Conservation (phyloP, 2,329 filamentous ascomycete species). For the Tolypocladium tundrense region DNA sequence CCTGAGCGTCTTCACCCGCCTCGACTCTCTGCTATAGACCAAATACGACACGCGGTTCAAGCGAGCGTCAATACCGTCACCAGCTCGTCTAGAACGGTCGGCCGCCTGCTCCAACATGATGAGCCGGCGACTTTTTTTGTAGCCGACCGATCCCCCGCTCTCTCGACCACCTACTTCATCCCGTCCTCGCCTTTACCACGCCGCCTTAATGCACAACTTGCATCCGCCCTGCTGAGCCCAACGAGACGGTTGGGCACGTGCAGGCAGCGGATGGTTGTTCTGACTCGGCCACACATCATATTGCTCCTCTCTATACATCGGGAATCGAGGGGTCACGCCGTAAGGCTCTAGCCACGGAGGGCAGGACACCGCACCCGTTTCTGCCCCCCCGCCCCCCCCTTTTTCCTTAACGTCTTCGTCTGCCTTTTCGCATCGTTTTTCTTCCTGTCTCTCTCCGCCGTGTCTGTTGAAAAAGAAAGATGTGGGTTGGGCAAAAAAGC, state of each 20-base stretch:
- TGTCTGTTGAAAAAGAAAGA: background rate
- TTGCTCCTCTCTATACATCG: background rate
- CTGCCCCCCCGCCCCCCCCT: background rate
- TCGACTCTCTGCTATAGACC: slow-evolving; percentile 81
- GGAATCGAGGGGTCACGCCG: background rate
- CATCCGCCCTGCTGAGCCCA: background rate
- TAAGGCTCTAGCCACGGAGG: background rate
- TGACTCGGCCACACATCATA: background rate
- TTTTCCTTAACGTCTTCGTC: background rate
- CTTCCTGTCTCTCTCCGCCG: background rate
- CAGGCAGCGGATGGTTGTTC: background rate
- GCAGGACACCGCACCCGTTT: background rate
- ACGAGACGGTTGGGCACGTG: background rate
- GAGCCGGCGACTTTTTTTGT: background rate
- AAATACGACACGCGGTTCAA: background rate
- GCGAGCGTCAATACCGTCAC: background rate
- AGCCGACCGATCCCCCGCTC: background rate
- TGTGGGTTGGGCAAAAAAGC: background rate
- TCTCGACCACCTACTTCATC: background rate
- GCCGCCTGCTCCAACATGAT: background rate
- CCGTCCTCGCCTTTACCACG: background rate
- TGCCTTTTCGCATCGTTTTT: background rate
- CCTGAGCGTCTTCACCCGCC: slow-evolving; percentile 91
- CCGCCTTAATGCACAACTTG: background rate
- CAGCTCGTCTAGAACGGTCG: background rate